Conservation (phyloP, 306 rosid species). For the Cicer arietinum region DNA sequence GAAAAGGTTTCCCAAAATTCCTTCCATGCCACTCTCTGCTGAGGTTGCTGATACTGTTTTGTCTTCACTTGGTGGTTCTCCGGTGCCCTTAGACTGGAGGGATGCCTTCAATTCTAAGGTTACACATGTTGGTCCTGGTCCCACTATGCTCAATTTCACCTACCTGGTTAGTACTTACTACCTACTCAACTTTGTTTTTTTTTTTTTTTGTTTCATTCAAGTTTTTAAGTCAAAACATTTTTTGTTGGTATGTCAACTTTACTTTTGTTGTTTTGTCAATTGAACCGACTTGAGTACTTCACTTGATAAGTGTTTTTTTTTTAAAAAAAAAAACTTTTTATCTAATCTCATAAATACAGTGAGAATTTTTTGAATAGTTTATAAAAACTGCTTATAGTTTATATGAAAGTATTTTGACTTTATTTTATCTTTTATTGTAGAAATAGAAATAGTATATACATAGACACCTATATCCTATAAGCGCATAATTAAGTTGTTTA, state of each 20-base stretch:
- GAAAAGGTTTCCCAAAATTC: slow-evolving; percentile 85
- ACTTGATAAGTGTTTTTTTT: neutral
- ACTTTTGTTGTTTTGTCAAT: slow-evolving; percentile 3
- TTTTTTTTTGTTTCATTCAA: neutral
- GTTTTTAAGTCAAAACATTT: neutral
- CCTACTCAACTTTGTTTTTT: neutral
- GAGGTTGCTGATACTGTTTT: slow-evolving; percentile 65
- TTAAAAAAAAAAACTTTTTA: neutral
- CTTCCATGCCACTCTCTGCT: slow-evolving; percentile 81
- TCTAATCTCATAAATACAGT: neutral
- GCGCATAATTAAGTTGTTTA: neutral
- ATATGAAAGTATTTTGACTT: neutral
- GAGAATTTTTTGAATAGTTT: neutral
- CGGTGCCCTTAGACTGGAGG: slow-evolving; percentile 69
- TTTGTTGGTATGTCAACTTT: neutral
- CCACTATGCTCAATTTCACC: slow-evolving; percentile 74
- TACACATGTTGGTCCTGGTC: slow-evolving; percentile 77
- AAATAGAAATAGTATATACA: neutral
- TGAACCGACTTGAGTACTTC: neutral
- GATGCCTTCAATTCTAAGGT: slow-evolving; percentile 40
- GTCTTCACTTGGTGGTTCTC: slow-evolving; percentile 55
- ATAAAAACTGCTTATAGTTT: neutral
- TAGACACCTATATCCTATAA: neutral
- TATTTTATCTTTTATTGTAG: neutral
- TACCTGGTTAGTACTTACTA: slow-evolving; percentile 68